Evolutionary conservation across 495 filamentous ascomycete genomes (phyloP).

Genomic region (Tuber indicum): DNA sequence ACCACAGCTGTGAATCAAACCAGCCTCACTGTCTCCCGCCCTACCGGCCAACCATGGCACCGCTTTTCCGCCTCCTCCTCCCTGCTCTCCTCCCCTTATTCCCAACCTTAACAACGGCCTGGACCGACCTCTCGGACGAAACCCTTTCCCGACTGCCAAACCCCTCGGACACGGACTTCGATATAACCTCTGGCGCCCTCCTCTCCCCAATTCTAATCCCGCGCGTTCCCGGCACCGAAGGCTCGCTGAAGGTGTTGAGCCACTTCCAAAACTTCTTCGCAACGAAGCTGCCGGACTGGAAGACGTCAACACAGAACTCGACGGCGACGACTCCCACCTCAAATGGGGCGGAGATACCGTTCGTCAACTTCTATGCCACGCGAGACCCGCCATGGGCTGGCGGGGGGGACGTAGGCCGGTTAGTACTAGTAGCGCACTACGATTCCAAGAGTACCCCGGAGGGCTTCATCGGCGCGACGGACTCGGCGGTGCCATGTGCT

Average conservation of each 20-base stretch:
- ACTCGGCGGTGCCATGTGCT: constrained; percentile 88
- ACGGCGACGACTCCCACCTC: constrained; percentile 71
- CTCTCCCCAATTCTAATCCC: constrained; percentile 86
- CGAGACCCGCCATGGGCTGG: constrained; percentile 79
- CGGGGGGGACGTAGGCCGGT: constrained; percentile 64
- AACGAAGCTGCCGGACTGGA: constrained; percentile 68
- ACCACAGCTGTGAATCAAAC: background rate
- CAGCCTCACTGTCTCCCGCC: background rate
- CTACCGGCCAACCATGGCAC: background rate
- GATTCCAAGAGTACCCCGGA: constrained; percentile 74
- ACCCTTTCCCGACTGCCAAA: constrained; percentile 59
- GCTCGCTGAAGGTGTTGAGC: constrained; percentile 63
- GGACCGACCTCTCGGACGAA: constrained; percentile 65
- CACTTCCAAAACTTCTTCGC: constrained; percentile 81
- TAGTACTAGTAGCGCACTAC: constrained; percentile 91
- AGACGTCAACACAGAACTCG: constrained; percentile 75
- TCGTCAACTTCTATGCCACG: constrained; percentile 78
- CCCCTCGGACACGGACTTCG: constrained; percentile 66
- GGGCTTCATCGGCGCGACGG: constrained; percentile 89
- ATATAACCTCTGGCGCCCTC: constrained; percentile 63
- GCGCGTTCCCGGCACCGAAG: constrained; percentile 78
- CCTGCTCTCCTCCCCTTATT: constrained; percentile 43
- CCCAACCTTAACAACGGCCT: constrained; percentile 50
- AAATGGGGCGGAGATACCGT: constrained; percentile 63
- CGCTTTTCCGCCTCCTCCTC: constrained; percentile 5